Percentiles rank a stretch among this genome's conserved stretches.
Conservation (phyloP, 495 filamentous ascomycete species). For the Penicillium antarcticum region DNA sequence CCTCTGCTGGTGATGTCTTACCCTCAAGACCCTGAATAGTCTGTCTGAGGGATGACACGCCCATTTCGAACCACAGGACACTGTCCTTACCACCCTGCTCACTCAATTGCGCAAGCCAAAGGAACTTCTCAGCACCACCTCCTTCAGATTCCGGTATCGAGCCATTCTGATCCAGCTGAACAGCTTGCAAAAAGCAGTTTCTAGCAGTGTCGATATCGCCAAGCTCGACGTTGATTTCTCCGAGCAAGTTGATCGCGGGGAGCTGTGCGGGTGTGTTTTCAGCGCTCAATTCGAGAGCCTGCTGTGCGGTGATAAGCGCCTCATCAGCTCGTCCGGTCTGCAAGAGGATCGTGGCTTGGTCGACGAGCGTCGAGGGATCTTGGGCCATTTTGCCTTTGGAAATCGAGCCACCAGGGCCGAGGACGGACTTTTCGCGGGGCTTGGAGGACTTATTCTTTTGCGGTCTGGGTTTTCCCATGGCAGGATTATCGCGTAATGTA, state of each 20-base stretch:
- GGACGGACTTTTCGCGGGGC: conserved; percentile 43
- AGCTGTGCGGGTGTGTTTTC: conserved; percentile 45
- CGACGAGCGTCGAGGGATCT: conserved; percentile 55
- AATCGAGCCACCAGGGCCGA: conserved; percentile 41
- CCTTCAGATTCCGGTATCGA: conserved; percentile 56
- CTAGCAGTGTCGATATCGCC: conserved; percentile 74
- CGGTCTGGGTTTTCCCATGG: conserved; percentile 47
- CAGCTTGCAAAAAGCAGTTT: conserved; percentile 64
- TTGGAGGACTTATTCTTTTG: conserved; percentile 47
- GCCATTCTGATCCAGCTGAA: conserved; percentile 70
- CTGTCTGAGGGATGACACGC: conserved; percentile 62
- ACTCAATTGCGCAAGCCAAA: conserved; percentile 92
- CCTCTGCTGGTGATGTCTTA: conserved; percentile 37
- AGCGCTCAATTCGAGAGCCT: conserved; percentile 51
- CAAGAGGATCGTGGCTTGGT: conserved; percentile 64
- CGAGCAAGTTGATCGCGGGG: conserved; percentile 72
- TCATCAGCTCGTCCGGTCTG: conserved; percentile 67
- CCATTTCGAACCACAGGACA: conserved; percentile 84
- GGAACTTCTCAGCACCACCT: conserved; percentile 88
- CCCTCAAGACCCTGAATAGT: conserved; percentile 56
- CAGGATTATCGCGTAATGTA: conserved; percentile 10
- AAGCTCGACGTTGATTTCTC: conserved; percentile 79
- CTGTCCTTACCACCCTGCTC: conserved; percentile 82
- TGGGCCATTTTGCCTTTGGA: conserved; percentile 47
- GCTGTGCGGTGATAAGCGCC: conserved; percentile 62